Evolutionary conservation across 1,284 basidiomycete species (phyloP).

Genomic region (Tilletia setariae): DNA sequence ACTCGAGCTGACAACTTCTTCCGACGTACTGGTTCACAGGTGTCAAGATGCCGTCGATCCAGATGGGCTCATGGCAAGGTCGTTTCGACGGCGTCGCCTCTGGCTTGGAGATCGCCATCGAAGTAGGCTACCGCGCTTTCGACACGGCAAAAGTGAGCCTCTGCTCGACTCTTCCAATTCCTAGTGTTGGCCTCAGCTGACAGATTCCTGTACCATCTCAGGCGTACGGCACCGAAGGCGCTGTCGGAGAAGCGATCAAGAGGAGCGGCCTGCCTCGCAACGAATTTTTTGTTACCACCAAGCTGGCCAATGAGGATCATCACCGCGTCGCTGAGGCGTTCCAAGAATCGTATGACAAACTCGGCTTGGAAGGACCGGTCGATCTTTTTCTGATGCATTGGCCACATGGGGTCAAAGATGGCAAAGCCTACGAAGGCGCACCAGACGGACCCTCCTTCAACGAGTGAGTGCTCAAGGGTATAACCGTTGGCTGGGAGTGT

Average conservation of each 20-base stretch:
- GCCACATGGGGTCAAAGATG: slow-evolving; percentile 28
- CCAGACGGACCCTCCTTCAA: neutral
- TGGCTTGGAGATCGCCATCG: slow-evolving; percentile 25
- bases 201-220: neutral
- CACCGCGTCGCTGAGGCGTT: slow-evolving; percentile 48
- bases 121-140: slow-evolving; percentile 32
- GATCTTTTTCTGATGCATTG: slow-evolving; percentile 46
- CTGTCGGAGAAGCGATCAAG: slow-evolving; percentile 52
- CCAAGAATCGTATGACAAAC: slow-evolving; percentile 52
- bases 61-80: slow-evolving; percentile 42
- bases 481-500: too few relatives aligned
- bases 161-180: too few relatives aligned
- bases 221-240: slow-evolving; percentile 52
- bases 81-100: slow-evolving; percentile 23
- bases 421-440: neutral
- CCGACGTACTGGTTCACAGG: slow-evolving; percentile 14
- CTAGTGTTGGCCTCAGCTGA: too few relatives aligned
- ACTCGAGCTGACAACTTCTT: too few relatives aligned
- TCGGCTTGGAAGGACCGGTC: slow-evolving; percentile 31
- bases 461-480: slow-evolving; percentile 25
- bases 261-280: slow-evolving; percentile 48
- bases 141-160: neutral
- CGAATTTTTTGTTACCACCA: slow-evolving; percentile 55
- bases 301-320: slow-evolving; percentile 53
- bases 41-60: slow-evolving; percentile 36